Conservation (phyloP, 345 rosid species). For the Rhizophora apiculata region DNA sequence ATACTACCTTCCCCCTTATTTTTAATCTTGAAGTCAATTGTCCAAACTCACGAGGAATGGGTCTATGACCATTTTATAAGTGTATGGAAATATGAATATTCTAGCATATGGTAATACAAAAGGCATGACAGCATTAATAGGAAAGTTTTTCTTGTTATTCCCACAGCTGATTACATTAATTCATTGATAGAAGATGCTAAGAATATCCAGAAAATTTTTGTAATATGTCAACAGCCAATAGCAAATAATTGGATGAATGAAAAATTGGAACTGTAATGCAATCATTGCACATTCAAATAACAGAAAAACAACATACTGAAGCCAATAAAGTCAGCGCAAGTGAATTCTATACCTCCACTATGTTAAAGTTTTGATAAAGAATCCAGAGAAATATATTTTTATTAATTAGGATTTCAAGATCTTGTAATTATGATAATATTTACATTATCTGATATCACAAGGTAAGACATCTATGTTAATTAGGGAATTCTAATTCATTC, state of each 20-base stretch:
- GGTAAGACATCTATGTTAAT: no score
- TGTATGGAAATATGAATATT: no score
- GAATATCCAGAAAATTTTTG: neutral
- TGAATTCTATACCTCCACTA: neutral
- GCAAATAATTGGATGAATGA: neutral
- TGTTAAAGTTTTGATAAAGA: neutral
- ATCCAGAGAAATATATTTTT: no score
- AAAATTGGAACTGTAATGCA: neutral
- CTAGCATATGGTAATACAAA: no score
- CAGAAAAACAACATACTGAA: neutral
- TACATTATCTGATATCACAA: no score
- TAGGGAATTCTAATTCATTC: no score
- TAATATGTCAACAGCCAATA: neutral
- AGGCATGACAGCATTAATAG: neutral
- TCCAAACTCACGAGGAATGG: no score
- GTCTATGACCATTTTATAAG: no score
- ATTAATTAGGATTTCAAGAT: no score
- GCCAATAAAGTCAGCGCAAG: neutral
- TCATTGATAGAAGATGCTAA: neutral
- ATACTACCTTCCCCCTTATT: no score
- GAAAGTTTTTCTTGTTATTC: neutral
- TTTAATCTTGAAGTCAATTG: no score
- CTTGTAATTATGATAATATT: no score
- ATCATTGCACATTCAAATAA: neutral
- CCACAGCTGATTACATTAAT: neutral